Evolutionary conservation across 2,329 filamentous ascomycete genomes (phyloP), one percentile per base, ranked within the genome.

Genomic region (Talaromyces piceae): DNA sequence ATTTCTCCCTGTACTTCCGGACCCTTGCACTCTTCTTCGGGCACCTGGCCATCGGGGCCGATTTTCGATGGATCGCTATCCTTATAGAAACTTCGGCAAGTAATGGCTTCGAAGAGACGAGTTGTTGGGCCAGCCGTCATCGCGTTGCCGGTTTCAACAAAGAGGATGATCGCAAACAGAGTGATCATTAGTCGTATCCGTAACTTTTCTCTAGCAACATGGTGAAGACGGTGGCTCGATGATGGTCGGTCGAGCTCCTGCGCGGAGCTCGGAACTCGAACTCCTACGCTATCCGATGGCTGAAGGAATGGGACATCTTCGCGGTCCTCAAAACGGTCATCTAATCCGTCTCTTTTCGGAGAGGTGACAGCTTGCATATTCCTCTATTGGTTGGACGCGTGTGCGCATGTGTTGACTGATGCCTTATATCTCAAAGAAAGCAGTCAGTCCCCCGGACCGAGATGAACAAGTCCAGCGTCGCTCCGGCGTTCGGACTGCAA

Each of bases 11-110:
- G 75, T 18, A 78, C 67, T 39, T 65, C 66, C 27, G 71, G 67
- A n/a, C 72, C 61, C 62, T 78, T 78, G 60, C 76, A 78, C 55
- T 73, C 57, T n/a, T 66, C 63, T 63, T 78, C 76, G 1, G 68
- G 62, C 13, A 78, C 69, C 22, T 66, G 63, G 11, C 73, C 72
- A 53, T 70, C 63, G 7, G 58, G 52, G 1, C 61, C 63, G 55
- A 77, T 73, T 53, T 70, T 63, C n/a, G 63, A 67, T 16, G 72
- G 66, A 51, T 77, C 72, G 44, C 67, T 60, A 26, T 62, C 56
- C 30, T 63, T 48, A 55, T 72, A 78, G 59, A 74, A 73, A 28
- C 69, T 64, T 18, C 71, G 65, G 58, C 75, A 78, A 28, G 73
- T 67, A 47, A 77, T 76, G 20, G 70, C 66, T 57, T 78, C 76